Base-by-base conservation (phyloP, 2,329 filamentous ascomycete genomes). In the Aspergillus carbonarius region DNA sequence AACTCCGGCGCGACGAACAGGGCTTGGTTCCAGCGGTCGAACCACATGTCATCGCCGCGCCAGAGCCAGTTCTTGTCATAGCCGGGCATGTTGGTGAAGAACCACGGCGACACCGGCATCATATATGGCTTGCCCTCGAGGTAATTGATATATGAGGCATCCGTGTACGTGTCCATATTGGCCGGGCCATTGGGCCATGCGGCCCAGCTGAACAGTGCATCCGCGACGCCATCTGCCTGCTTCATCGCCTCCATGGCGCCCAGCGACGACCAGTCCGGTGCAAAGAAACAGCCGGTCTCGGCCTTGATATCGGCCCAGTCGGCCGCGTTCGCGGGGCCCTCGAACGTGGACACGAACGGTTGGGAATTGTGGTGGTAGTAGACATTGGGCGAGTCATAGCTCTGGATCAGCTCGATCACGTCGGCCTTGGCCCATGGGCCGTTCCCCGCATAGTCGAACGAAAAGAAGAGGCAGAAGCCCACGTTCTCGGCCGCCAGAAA, bases 51-150 rank as follows among this genome's bases (percentile, higher is more conserved):
- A 60, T 88, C 85, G 5, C 83, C 82, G 32, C 79, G 78, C 77
- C 83, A 88, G 3, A 86, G 74, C 85, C 85, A 88, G 69, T 86
- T 85, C 72, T 87, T 88, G 40, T 74, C 71, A 64, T 79, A 87
- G 5, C 76, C 72, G 0, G 82, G 79, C 73, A 86, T 74, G 59
- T 85, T 82, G 46, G 85, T 86, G 69, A 70, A 82, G 68, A 78
- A 83, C 83, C 82, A 85, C 0, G 83, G 82, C 0, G 81, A 81
- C 4, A 84, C 79, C 3, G 81, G 77, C 80, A 82, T 82, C 79
- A 84, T 83, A 58, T 75, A 80, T 1, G 70, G 67, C 64, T 78
- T 79, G 4, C 66, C 67, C 2, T 64, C 57, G 1, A 76, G 59
- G 5, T 66, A 68, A 5, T 62, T 55, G 62, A 76, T 75, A 68